Evolutionary conservation across 306 rosid genomes (phyloP), one percentile per base, ranked within the genome.

Genomic region (Phaseolus lunatus): DNA sequence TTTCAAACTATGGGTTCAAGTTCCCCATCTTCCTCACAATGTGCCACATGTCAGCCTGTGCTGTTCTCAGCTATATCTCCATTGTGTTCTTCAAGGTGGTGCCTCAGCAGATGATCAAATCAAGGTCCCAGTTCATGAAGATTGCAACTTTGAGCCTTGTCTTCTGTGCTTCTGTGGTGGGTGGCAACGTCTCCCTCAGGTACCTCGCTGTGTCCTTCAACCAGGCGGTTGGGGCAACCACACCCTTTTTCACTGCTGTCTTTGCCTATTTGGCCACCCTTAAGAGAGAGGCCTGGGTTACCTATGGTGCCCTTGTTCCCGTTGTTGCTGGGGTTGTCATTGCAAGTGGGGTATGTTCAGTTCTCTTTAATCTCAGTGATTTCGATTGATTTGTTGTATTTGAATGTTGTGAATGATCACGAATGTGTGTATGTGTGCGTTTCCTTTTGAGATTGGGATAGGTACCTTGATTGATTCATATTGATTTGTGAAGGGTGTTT

Each of bases 1-100:
- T 95, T 49, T 95, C 99, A 54, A 95, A 84, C 80, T 88, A 86
- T 85, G 99, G 97, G 22, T 92, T 95, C 87, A 84, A 86, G 68
- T 95, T 92, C 69, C 99, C 99, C 44, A 95, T 95, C 84, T 95
- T 95, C 88, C 99, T 95, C 72, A 95, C 99, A 86, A 95, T 95
- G 97, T 95, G 99, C 58, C 99, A 95, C 81, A 92, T 95, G 99
- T 54, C 96, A 6, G 99, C 97, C 52, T 95, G 99, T 57, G 93
- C 99, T 53, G 49, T 88, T n/a, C 93, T 95, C 78, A 95, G 99
- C 86, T 92, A 95, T 73, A 27, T 92, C 9, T 92, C 97, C 88
- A 92, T 95, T 39, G 91, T 86, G 22, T 79, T 95, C 78, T 83
- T 95, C 86, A 90, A 91, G 88, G 18, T 92, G 39, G 97, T 90